Percentiles rank a stretch among this genome's conserved stretches.
Evolutionary conservation across 2,329 filamentous ascomycete species (phyloP).

Genomic region (Sordariomycetes sp.): DNA sequence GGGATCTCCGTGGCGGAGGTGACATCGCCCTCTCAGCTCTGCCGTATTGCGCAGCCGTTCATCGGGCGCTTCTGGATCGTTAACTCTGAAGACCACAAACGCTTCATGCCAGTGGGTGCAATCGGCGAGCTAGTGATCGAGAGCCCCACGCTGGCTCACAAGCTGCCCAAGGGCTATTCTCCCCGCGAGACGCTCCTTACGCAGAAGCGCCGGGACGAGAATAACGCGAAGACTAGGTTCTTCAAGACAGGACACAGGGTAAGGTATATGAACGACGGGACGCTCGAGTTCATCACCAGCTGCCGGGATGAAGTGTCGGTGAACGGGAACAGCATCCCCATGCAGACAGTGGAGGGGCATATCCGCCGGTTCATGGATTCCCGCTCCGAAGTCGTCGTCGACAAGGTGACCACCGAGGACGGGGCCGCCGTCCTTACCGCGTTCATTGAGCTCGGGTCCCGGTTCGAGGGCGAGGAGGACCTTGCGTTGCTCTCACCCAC

Average conservation of each 20-base stretch:
- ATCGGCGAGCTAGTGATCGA: conserved; percentile 48
- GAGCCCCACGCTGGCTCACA: conserved; percentile 24
- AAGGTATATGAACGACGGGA: conserved; percentile 31
- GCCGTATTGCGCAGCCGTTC: conserved; percentile 31
- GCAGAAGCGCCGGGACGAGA: conserved; percentile 9
- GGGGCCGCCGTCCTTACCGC: conserved; percentile 27
- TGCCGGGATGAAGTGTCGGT: conserved; percentile 26
- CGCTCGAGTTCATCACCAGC: conserved; percentile 32
- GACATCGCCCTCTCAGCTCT: conserved; percentile 19
- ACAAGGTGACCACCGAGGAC: conserved; percentile 31
- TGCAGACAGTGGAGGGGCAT: conserved; percentile 30
- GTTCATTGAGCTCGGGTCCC: conserved; percentile 33
- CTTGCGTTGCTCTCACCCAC: conserved; percentile 21
- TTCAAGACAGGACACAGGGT: conserved; percentile 38
- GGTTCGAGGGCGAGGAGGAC: conserved; percentile 21
- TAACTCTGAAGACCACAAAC: conserved; percentile 34
- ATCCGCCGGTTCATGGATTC: conserved; percentile 31
- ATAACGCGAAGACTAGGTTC: conserved; percentile 19
- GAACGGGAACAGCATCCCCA: conserved; percentile 23
- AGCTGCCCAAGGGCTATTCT: conserved; percentile 7
- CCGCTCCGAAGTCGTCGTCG: conserved; percentile 33
- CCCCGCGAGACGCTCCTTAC: conserved; percentile 11
- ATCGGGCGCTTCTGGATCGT: conserved; percentile 37
- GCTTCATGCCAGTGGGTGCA: conserved; percentile 37
- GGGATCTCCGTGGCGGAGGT: conserved; percentile 34